Evolutionary conservation across 2,329 filamentous ascomycete genomes (phyloP), one percentile per base, ranked within the genome.

Genomic region (Pseudogymnoascus sp.): DNA sequence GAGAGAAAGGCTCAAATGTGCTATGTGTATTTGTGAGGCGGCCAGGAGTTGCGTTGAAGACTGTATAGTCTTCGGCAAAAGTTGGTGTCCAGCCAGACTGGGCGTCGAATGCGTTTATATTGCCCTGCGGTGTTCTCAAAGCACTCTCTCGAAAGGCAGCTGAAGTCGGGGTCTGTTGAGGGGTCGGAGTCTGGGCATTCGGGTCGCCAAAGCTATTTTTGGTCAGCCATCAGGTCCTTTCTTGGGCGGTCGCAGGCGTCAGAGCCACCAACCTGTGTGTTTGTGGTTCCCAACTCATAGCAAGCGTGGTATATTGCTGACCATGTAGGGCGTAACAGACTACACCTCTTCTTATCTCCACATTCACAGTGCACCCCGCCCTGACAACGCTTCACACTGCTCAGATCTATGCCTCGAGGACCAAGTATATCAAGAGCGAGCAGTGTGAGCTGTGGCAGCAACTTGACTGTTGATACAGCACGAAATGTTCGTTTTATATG

Each of bases 1-100:
- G 79, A 58, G 84, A 85, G 13, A 57, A 38, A 10, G 55, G 55
- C 35, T 62, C 61, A 64, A 70, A 70, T 21, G 63, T 61, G 48
- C 65, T 61, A 23, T 69, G 67, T 15, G 61, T 61, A 58, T 63
- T 65, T n/a, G 65, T 75, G 59, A 84, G 74, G 67, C 83, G 82
- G 55, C 80, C 82, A 13, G 82, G 82, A 7, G 82, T 84, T n/a
- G 78, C 74, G 72, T 83, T 82, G 74, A 85, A 85, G 67, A 85
- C 81, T 63, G 82, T 83, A 67, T 83, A 85, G 64, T 85, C 82
- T 68, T 85, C 81, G 64, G 82, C 81, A 73, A 84, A 85, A 61
- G 77, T 77, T 69, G 82, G 82, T 45, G 82, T 85, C 78, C 79
- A 82, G 65, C 77, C 76, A 65, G 75, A 74, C 58, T 77, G 70